A percentile compares a stretch with the other conserved stretches of the same genome.
phyloP scores from a whole-genome alignment of 495 filamentous ascomycete genomes.

The Penicillium ochrochloron region DNA sequence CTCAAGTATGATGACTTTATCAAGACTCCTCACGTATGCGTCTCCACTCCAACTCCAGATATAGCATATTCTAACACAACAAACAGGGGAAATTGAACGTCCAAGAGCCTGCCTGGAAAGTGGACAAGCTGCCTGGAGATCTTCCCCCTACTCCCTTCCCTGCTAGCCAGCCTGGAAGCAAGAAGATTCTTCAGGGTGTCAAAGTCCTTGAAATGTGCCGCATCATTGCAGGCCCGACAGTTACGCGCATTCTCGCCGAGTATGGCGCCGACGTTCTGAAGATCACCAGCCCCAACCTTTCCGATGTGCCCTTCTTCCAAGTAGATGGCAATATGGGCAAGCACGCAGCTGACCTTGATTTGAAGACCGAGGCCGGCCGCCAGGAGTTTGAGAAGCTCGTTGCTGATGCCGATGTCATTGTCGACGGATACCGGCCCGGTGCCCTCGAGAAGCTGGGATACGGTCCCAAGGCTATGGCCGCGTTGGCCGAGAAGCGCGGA shows the following conservation, averaged over 20 bases:
- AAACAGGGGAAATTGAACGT: conserved; percentile 52
- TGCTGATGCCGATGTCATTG: conserved; percentile 60
- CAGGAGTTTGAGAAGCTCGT: conserved; percentile 62
- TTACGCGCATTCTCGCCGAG: conserved; percentile 67
- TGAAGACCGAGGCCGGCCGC: conserved; percentile 58
- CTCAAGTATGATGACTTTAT: conserved; percentile 69
- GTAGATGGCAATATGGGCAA: conserved; percentile 80
- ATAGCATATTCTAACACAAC: conserved; percentile 10
- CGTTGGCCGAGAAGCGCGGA: conserved; percentile 55
- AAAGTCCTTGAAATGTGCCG: conserved; percentile 73
- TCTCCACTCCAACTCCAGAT: conserved; percentile 14
- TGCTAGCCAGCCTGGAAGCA: conserved; percentile 31
- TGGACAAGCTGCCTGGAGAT: conserved; percentile 49
- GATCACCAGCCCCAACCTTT: conserved; percentile 67
- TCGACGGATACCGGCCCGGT: conserved; percentile 73
- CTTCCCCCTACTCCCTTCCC: conserved; percentile 61
- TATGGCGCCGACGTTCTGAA: conserved; percentile 73
- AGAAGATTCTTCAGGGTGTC: conserved; percentile 40
- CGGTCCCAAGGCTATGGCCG: conserved; percentile 54
- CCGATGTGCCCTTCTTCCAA: conserved; percentile 80
- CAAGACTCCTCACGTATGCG: conserved; percentile 60
- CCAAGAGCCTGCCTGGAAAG: conserved; percentile 57
- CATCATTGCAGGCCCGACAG: conserved; percentile 62
- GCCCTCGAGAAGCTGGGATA: conserved; percentile 69
- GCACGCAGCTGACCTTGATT: conserved; percentile 59